These are phyloP conservation scores for Cystobasidiaceae sp. DNA, from an alignment of 1,284 basidiomycete species.

Conservation along the genomic window DNA sequence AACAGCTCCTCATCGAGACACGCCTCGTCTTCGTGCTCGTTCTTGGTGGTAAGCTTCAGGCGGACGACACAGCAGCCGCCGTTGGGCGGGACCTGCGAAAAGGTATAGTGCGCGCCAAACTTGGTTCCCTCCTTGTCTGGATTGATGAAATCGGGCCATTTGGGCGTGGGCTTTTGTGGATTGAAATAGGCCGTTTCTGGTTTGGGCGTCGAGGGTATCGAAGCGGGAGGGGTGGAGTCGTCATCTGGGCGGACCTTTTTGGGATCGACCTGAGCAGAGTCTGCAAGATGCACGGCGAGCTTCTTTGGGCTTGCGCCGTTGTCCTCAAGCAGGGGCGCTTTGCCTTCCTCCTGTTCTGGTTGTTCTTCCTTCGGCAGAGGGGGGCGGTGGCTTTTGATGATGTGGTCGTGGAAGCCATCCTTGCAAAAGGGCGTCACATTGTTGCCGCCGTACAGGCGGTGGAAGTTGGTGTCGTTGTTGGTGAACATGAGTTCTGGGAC, in stretches of 20 bases:
- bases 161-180: constrained; percentile 14
- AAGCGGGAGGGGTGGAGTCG: constrained; percentile 32
- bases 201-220: constrained; percentile 37
- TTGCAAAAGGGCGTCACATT: constrained; percentile 83
- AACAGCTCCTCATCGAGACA: constrained; percentile 85
- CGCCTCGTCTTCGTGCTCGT: constrained; percentile 66
- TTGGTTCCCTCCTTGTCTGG: constrained; percentile 86
- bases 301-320: constrained; percentile 35
- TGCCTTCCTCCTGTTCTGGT: too few relatives aligned
- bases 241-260: constrained; percentile 2
- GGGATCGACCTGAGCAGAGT: constrained; percentile 11
- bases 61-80: constrained; percentile 95
- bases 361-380: constrained; percentile 45
- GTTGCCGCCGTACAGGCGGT: constrained; percentile 78
- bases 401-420: constrained; percentile 98
- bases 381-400: constrained; percentile 77
- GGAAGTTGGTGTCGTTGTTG: constrained; percentile 95
- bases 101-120: constrained; percentile 82
- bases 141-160: constrained; percentile 64
- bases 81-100: constrained; percentile 75
- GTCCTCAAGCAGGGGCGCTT: too few relatives aligned
- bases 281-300: constrained; percentile 38
- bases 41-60: constrained; percentile 78
- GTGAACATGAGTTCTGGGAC: constrained; percentile 83
- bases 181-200: constrained; percentile 42